phyloP scores from a whole-genome alignment of 306 rosid species.

The Glycine tomentella region DNA sequence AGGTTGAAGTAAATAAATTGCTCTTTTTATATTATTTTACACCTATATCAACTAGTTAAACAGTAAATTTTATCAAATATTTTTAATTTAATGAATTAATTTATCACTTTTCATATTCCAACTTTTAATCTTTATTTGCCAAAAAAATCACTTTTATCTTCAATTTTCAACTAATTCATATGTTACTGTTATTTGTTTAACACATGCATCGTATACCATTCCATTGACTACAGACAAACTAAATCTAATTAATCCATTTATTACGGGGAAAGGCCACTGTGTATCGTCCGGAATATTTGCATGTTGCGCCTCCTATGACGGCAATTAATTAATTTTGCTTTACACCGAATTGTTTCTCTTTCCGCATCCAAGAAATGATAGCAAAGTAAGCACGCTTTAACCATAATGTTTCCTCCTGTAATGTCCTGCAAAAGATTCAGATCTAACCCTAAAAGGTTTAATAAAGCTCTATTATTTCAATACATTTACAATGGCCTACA shows the following conservation, averaged over 20 bases:
- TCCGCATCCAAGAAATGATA: conserved; percentile 56
- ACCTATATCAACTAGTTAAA: too few species aligned
- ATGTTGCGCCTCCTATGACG: conserved; percentile 33
- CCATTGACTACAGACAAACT: not conserved
- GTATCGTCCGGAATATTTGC: not conserved
- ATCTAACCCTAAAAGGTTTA: not conserved
- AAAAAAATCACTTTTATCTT: too few species aligned
- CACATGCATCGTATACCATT: not conserved
- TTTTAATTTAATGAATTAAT: too few species aligned
- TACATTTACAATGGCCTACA: not conserved
- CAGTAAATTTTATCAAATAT: too few species aligned
- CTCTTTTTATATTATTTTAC: too few species aligned
- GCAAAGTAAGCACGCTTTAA: conserved; percentile 71
- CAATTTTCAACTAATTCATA: too few species aligned
- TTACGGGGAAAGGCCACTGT: conserved; percentile 52
- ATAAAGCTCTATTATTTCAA: not conserved
- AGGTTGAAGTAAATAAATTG: too few species aligned
- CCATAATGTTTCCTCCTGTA: conserved; percentile 32
- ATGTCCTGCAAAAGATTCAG: conserved; percentile 1
- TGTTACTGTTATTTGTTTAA: too few species aligned
- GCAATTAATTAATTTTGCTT: conserved; percentile 49
- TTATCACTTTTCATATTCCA: too few species aligned
- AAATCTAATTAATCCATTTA: conserved; percentile 48
- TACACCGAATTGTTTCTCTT: conserved; percentile 73
- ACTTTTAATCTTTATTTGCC: too few species aligned